Conservation (phyloP, 139 green algal genomes). For the Trebouxia sp. region DNA sequence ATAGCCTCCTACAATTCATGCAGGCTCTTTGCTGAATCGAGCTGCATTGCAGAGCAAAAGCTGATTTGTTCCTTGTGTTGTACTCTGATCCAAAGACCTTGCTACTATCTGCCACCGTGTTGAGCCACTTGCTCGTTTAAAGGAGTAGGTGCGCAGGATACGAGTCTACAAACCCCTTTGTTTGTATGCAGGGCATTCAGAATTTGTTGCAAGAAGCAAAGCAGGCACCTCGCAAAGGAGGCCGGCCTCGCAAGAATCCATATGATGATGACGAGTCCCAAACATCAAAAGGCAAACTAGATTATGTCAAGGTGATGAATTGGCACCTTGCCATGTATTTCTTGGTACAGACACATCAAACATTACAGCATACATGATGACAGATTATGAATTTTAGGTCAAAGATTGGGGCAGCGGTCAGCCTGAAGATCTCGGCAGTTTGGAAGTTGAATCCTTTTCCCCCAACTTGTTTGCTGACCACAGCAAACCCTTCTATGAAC, state of each 20-base stretch:
- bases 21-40: too few species aligned
- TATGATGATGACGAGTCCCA: background rate
- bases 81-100: too few species aligned
- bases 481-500: constrained; percentile 31
- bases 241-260: background rate
- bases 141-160: too few species aligned
- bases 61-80: too few species aligned
- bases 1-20: too few species aligned
- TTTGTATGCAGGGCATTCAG: background rate
- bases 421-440: background rate
- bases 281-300: constrained; percentile 16
- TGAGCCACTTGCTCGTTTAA: too few species aligned
- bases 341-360: too few species aligned
- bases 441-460: constrained; percentile 14
- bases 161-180: too few species aligned
- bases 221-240: background rate
- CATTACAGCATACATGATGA: background rate
- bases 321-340: too few species aligned
- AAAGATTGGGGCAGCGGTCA: constrained; percentile 24
- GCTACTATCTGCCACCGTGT: too few species aligned
- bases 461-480: background rate
- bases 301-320: constrained; percentile 18
- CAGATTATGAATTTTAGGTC: background rate
- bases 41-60: too few species aligned
- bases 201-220: background rate